phyloP scores from a whole-genome alignment of 805 yeast species.

The Ogataea neopini region DNA sequence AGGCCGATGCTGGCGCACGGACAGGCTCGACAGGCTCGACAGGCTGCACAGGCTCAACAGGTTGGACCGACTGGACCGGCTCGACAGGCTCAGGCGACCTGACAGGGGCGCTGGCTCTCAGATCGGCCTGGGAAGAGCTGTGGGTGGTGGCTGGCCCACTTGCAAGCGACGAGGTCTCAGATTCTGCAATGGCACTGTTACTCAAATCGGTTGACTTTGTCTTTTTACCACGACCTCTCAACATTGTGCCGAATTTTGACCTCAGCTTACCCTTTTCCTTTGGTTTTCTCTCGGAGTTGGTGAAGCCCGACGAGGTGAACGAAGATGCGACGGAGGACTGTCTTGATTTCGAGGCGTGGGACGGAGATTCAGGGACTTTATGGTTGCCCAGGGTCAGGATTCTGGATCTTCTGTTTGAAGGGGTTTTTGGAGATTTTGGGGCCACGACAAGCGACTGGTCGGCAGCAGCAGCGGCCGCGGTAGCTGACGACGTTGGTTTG shows the following conservation, averaged over 20 bases:
- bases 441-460: slow-evolving; percentile 24
- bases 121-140: slow-evolving; percentile 1
- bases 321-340: slow-evolving; percentile 18
- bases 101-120: background rate
- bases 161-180: slow-evolving; percentile 34
- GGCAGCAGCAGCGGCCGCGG: slow-evolving; percentile 12
- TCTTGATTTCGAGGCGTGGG: slow-evolving; percentile 16
- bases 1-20: too few relatives aligned
- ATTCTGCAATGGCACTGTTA: slow-evolving; percentile 32
- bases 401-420: slow-evolving; percentile 14
- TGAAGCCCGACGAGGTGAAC: slow-evolving; percentile 5
- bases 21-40: too few relatives aligned
- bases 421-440: slow-evolving; percentile 10
- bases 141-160: slow-evolving; percentile 18
- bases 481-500: slow-evolving; percentile 5
- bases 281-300: slow-evolving; percentile 18
- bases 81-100: background rate
- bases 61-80: background rate
- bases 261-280: slow-evolving; percentile 46
- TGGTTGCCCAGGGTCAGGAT: slow-evolving; percentile 15
- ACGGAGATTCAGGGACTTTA: slow-evolving; percentile 6
- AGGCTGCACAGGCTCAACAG: too few relatives aligned
- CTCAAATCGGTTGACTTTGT: slow-evolving; percentile 34
- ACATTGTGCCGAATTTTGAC: slow-evolving; percentile 75
- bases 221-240: slow-evolving; percentile 57